Base-by-base conservation (phyloP, 164 flowering plant genomes). In the Dillenia suffruticosa region DNA sequence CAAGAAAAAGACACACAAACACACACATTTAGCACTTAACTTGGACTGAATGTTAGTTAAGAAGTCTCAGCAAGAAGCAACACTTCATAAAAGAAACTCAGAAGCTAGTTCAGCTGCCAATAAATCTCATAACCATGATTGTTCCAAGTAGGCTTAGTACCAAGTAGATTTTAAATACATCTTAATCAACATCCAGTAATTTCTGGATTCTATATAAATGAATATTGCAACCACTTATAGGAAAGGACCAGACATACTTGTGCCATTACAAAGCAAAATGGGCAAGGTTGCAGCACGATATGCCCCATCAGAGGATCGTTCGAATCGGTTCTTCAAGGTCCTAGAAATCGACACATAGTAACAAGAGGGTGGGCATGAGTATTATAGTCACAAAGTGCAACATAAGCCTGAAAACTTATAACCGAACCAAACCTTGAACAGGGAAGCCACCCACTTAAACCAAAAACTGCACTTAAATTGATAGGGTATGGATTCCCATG, bases 391-490 rank as follows among this genome's bases (percentile, higher is more conserved):
- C 14, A 32, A 32, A 32, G 40, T 32, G 40, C 40, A 32, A 32
- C 5, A 32, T 32, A 32, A 32, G 40, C 6, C 40, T 32, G 5
- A 32, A 32, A 32, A 32, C 40, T 32, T 32, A 32, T 19, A 46
- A 54, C 5, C 8, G 62, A 60, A 16, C 40, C 77, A 48, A 63
- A 94, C 99, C 93, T 86, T 76, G 90, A 74, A 69, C 84, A 80
- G 50, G 99, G 99, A 81, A 92, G 97, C 97, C 97, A 95, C 46
- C 97, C 92, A 71, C 99, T 95, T 26, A 95, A 78, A 62, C 97
- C 96, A 62, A 95, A 76, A 69, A 88, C 78, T 44, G 89, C 88
- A 64, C 85, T 83, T 59, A 95, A 61, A 72, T 83, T 78, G 76
- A 90, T 53, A 19, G 78, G 76, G 74, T 92, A 95, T 5, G 77